Conservation (phyloP, 257 asterid genomes). For the Solanum lignicaule region DNA sequence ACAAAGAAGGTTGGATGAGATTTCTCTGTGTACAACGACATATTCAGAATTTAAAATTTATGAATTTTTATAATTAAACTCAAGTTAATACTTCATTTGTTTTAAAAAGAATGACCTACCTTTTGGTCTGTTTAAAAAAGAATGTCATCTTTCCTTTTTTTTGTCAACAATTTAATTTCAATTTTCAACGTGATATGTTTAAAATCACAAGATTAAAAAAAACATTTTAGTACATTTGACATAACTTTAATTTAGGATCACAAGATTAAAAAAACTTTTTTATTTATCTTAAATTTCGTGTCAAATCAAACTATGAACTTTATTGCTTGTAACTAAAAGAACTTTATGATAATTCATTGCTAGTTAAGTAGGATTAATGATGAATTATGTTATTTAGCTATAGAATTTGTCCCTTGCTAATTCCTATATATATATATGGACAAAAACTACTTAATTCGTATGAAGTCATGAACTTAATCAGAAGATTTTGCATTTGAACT, state of each 20-base stretch:
- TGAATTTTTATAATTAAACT: background rate
- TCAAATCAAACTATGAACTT: no score
- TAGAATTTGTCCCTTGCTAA: background rate
- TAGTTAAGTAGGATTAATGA: background rate
- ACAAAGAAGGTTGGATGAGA: background rate
- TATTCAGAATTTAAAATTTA: background rate
- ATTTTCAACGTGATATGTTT: no score
- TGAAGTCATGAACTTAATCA: background rate
- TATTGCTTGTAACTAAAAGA: background rate
- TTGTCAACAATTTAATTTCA: no score
- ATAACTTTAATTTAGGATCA: no score
- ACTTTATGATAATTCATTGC: background rate
- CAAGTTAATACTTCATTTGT: background rate
- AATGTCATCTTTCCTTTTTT: no score
- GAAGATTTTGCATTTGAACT: rapidly evolving
- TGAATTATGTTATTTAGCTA: background rate
- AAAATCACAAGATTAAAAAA: no score
- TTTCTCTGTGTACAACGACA: rapidly evolving
- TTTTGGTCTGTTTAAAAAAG: no score
- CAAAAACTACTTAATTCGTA: background rate
- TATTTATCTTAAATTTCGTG: no score
- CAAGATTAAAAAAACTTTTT: no score
- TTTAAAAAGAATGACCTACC: no score
- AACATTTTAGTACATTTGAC: rapidly evolving
- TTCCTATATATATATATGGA: background rate